Percentiles rank a stretch among this genome's conserved stretches.
Evolutionary conservation across 768 basidiomycete genomes (phyloP).

Genomic region (Boletales sp.): DNA sequence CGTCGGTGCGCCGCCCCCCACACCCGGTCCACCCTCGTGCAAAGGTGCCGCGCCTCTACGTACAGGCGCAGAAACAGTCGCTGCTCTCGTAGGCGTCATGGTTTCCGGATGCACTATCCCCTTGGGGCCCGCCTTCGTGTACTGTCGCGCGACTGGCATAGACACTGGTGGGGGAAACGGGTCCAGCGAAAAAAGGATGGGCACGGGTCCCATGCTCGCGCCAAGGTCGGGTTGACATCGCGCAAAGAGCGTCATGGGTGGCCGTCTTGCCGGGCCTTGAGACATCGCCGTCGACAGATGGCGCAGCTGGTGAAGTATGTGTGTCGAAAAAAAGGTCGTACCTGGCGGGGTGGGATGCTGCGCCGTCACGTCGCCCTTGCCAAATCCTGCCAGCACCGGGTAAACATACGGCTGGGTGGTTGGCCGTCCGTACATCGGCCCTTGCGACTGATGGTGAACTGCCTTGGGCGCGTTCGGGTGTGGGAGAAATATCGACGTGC

Average conservation of each 20-base stretch:
- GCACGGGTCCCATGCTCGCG: conserved; percentile 52
- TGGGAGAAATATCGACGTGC: conserved; percentile 47
- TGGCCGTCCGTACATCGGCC: conserved; percentile 58
- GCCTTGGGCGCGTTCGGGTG: conserved; percentile 54
- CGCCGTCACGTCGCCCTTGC: not conserved
- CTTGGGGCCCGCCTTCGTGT: not conserved
- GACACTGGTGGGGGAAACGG: conserved; percentile 35
- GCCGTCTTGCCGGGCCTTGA: conserved; percentile 22
- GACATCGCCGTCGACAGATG: conserved; percentile 4
- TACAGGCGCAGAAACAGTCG: conserved; percentile 30
- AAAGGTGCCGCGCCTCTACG: conserved; percentile 14
- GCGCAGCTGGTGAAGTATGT: conserved; percentile 25
- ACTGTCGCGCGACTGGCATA: not conserved
- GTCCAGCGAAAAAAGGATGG: conserved; percentile 56
- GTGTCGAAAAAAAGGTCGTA: conserved; percentile 27
- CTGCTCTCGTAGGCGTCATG: conserved; percentile 23
- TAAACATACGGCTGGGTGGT: conserved; percentile 15
- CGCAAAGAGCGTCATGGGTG: conserved; percentile 54
- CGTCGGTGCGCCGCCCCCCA: not conserved
- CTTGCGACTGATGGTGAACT: conserved; percentile 25
- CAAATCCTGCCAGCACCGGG: conserved; percentile 6
- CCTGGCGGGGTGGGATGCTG: conserved; percentile 18
- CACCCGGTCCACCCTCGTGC: not conserved
- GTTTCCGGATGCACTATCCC: not conserved
- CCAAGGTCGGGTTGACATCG: conserved; percentile 49